Base-by-base conservation (phyloP, 2,329 filamentous ascomycete species). In the Pyrenophora tritici-repentis region DNA sequence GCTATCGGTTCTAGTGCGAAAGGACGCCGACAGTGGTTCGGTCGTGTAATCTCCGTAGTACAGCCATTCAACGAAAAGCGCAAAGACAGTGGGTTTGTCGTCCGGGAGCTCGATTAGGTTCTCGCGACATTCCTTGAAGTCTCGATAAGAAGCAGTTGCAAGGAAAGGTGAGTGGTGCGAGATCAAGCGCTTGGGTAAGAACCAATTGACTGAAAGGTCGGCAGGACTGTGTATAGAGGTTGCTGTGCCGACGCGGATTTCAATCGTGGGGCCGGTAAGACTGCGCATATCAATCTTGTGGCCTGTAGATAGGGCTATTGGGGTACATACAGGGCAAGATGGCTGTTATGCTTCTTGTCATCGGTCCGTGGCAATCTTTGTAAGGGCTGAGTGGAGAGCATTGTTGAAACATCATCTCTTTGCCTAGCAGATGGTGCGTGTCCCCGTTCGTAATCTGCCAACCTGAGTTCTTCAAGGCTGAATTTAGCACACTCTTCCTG, bases 31-130 rank as follows among this genome's bases (percentile, higher is more conserved):
- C 22, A 35, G 13, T 32, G 43, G 31, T 43, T 16, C 12, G n/a
- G 48, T 33, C 16, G 44, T 18, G 17, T 59, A 56, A 4, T 24
- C 29, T 8, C 56, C 50, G 36, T 55, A 59, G 46, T 59, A 59
- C 48, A 59, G 43, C 56, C 56, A 59, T 47, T 57, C 47, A 7
- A 59, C 56, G 35, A 56, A 59, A 6, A 51, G 38, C n/a, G 38
- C 43, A 33, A 59, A 60, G 5, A 51, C 49, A 13, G 32, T 40
- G 4, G 51, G 38, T 33, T 57, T 45, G 29, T 57, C 54, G 4
- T 60, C 46, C 2, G 46, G 51, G 34, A 60, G 54, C 33, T 44
- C 10, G 17, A 60, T 55, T 8, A 29, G 42, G 33, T 51, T 51
- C 16, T 57, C 46, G 29, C 36, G 29, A 33, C 38, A 37, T 42